Base-by-base conservation (phyloP, 345 rosid genomes). In the Erucastrum elatum region DNA sequence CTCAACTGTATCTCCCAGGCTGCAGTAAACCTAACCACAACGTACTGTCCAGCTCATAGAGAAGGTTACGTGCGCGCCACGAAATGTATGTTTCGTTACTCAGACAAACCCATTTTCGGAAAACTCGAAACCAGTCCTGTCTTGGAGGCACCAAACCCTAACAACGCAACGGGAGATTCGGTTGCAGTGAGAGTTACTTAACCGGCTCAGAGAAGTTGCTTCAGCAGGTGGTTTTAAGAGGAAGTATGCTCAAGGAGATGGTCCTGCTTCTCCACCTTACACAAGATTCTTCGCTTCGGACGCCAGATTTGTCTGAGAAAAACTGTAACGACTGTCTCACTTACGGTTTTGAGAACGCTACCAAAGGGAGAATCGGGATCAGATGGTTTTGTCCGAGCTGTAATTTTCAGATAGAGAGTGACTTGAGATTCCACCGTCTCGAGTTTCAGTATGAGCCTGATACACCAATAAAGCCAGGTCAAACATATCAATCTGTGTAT, bases 1-100 rank as follows among this genome's bases (percentile, higher is more conserved):
- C 76, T 29, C 4, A 77, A 29, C 31, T 70, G 65, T 55, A 27
- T 77, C 3, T 6, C 33, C 3, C n/a, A 51, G 55, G 81, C 75
- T 0, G 66, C 81, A 29, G 7, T 0, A 12, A 51, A 71, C 31
- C 76, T 71, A 29, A 71, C 75, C 25, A 63, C 10, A 64, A 0
- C 8, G 12, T 8, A 59, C 21, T 77, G 76, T 71, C 25, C 49
- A 35, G n/a, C 17, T 10, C 4, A 56, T 16, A 77, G 15, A 71
- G 49, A 77, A 64, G 60, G 27, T 70, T 37, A 70, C 66, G 17
- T 71, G 4, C 46, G 81, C 0, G 4, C 30, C 76, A 64, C 49
- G 3, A 64, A 71, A 37, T 77, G 76, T 71, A 77, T 77, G 81
- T 71, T 77, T 77, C 51, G 71, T 71, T 77, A 71, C 8, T 77